These are phyloP conservation scores for Saururus chinensis DNA, from an alignment of 164 flowering plant species.

Conservation along the genomic window DNA sequence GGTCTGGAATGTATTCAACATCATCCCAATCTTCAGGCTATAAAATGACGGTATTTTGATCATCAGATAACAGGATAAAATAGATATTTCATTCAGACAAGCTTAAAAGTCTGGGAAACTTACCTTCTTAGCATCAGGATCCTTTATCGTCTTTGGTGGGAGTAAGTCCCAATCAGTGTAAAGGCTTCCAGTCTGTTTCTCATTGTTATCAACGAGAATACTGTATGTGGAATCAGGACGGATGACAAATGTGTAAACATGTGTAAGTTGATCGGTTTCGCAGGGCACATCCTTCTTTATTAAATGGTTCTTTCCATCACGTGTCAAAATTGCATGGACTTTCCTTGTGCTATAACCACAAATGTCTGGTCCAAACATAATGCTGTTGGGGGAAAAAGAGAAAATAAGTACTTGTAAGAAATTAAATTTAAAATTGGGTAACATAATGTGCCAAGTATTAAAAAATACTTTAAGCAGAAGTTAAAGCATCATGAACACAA, in stretches of 20 bases:
- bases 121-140: conserved; percentile 40
- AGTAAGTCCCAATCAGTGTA: conserved; percentile 39
- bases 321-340: conserved; percentile 35
- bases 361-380: conserved; percentile 46
- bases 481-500: background rate
- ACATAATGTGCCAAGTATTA: background rate
- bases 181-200: conserved; percentile 37
- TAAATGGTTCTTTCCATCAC: conserved; percentile 35
- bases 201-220: conserved; percentile 28
- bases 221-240: conserved; percentile 41
- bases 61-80: background rate
- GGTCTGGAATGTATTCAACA: conserved; percentile 33
- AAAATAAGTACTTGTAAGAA: no score
- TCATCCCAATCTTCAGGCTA: conserved; percentile 54
- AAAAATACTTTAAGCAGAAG: background rate
- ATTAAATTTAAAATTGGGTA: background rate
- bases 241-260: conserved; percentile 40
- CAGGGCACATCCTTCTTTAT: conserved; percentile 36
- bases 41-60: background rate
- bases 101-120: background rate
- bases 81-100: background rate
- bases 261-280: conserved; percentile 40
- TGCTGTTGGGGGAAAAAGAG: conserved; percentile 13
- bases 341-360: conserved; percentile 40
- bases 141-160: conserved; percentile 40